Conservation (phyloP, 179 eudicot species). For the Beta lomatogona region DNA sequence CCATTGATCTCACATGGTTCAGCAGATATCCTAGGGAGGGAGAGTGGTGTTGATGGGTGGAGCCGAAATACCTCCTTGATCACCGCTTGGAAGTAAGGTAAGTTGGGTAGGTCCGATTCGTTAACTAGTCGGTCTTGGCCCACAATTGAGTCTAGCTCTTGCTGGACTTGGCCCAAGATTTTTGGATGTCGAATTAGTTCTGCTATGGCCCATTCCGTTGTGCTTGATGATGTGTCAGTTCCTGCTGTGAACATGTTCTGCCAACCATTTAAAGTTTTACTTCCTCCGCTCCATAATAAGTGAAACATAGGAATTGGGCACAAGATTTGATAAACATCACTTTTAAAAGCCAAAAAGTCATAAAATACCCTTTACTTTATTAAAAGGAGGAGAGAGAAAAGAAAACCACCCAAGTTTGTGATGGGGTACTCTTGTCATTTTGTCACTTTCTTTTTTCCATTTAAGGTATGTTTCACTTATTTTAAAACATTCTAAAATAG, state of each 20-base stretch:
- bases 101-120: constrained; percentile 57
- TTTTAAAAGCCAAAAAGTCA: too few species aligned
- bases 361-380: too few species aligned
- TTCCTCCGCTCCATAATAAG: too few species aligned
- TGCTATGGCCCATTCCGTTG: constrained; percentile 93
- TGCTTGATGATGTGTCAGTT: constrained; percentile 85
- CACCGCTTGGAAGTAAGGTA: constrained; percentile 72
- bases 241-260: constrained; percentile 87
- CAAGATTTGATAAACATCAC: too few species aligned
- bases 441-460: too few species aligned
- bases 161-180: constrained; percentile 51
- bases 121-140: constrained; percentile 56
- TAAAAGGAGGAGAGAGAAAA: too few species aligned
- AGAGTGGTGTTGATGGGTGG: constrained; percentile 95
- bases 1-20: constrained; percentile 69
- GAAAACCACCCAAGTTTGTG: too few species aligned
- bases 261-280: neutral
- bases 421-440: too few species aligned
- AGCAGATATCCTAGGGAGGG: constrained; percentile 72
- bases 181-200: constrained; percentile 75
- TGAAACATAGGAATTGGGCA: too few species aligned
- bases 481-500: too few species aligned
- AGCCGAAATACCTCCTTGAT: constrained; percentile 83
- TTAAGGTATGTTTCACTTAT: too few species aligned
- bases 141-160: constrained; percentile 67